Base-by-base conservation (phyloP, 2,329 filamentous ascomycete genomes). In the Penicillium sp. region DNA sequence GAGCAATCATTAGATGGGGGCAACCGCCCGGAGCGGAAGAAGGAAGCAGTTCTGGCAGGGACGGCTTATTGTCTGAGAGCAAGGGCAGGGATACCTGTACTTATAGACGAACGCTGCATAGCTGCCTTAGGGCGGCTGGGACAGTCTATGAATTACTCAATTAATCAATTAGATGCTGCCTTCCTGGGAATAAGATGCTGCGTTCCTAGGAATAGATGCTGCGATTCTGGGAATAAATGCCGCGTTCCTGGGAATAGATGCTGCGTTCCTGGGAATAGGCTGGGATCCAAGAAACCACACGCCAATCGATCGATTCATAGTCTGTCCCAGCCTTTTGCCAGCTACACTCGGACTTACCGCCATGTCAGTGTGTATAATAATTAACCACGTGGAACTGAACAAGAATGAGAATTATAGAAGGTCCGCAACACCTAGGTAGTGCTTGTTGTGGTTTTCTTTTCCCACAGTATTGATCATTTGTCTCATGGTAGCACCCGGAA, bases 71-170 rank as follows among this genome's bases (percentile, higher is more conserved):
- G 5, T 48, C 39, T 39, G 39, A 43, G 43, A 39, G 46, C 40
- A 34, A 43, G 40, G 27, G 40, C 39, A 35, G 46, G 27, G 34
- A 48, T 34, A 48, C 46, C 39, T 48, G 40, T 48, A 48, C 40
- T 43, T 43, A 48, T 48, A 48, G 46, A 13, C 43, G 40, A 7
- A 43, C 35, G 46, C 46, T 48, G 46, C 46, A 48, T 48, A 48
- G 46, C 46, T 29, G 35, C 46, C 27, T 25, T 44, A 34, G 42
- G 40, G 40, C 40, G 40, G 40, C 40, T 43, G 12, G 40, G 47
- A 49, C 36, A 49, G 47, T 45, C 47, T 49, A 45, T 49, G 47
- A 45, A 45, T 41, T 2, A 49, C n/a, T n/a, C n/a, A n/a, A n/a
- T n/a, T n/a, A n/a, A n/a, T n/a, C n/a, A n/a, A n/a, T n/a, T n/a